Base-by-base conservation (phyloP, 2,329 filamentous ascomycete genomes). In the Fusarium sp. region DNA sequence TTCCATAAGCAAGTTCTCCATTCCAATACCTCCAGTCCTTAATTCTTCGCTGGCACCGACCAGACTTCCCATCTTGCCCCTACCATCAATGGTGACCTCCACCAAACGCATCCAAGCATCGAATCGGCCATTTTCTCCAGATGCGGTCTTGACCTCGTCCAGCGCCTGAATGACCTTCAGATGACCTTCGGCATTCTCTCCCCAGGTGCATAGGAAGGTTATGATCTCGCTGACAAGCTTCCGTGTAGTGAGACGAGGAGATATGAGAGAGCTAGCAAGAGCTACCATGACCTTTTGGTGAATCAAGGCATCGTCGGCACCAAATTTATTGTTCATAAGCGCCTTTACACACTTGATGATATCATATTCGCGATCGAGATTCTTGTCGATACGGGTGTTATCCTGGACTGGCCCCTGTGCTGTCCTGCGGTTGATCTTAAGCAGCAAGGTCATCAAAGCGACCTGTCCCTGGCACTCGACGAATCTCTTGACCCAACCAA, bases 1-100 rank as follows among this genome's bases (percentile, higher is more conserved):
- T 87, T 99, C 96, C 96, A 99, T 98, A 60, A 99, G 88, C 78
- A 98, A 86, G 82, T 98, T 98, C 88, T 99, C 96, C 92, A 98
- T 97, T 81, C 96, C 96, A 79, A 98, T 97, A 73, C 96, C 96
- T 73, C 96, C 96, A 78, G 93, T 97, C 76, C 96, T 92, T 66
- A 97, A 92, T 84, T 99, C 96, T 78, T 98, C 96, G 79, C 95
- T 98, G 36, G 96, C 96, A 73, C 96, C 96, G 33, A 99, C 96
- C 77, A 98, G 86, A 84, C 95, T 98, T 77, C 96, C 96, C 95
- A 99, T 98, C 88, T 98, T 99, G 77, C 96, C 96, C 79, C 96
- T 92, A 42, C 96, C 96, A 82, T 98, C 96, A 72, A 98, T 91
- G 3, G 95, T 98, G 76, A 98, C 95, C 83, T 98, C 96, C 45